Percentiles rank a stretch among this genome's conserved stretches.
phyloP scores from a whole-genome alignment of 2,329 filamentous ascomycete species.

The Verticillium alfalfae region DNA sequence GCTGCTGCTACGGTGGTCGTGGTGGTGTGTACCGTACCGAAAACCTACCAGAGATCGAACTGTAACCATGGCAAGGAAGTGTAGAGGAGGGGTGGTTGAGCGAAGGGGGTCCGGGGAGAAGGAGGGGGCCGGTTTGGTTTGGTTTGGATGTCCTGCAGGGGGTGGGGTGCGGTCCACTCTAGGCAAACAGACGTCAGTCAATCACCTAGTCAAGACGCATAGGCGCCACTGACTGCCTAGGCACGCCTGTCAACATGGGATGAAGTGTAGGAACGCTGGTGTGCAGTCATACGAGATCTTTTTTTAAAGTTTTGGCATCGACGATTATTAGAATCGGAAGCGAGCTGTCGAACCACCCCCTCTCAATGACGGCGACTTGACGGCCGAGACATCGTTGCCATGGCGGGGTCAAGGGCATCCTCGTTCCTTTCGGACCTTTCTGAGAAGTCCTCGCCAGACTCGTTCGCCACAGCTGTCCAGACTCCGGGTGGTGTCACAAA shows the following conservation, averaged over 20 bases:
- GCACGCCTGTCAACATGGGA: not conserved
- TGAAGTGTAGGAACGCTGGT: not conserved
- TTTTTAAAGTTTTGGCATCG: not conserved
- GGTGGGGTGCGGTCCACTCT: not conserved
- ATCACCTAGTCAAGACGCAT: not conserved
- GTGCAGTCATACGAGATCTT: not conserved
- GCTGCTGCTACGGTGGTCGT: not conserved
- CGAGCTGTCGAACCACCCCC: not conserved
- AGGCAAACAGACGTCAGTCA: not conserved
- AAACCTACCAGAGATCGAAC: no score
- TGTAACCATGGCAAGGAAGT: no score
- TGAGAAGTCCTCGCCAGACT: slow-evolving; percentile 16
- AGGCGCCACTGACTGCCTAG: not conserved
- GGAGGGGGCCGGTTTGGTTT: not conserved
- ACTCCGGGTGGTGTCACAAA: not conserved
- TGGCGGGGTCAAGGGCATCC: not conserved
- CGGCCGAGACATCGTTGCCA: not conserved
- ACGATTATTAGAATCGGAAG: not conserved
- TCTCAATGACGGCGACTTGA: not conserved
- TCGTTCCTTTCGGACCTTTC: not conserved
- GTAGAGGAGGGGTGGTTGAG: not conserved
- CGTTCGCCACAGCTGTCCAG: slow-evolving; percentile 28
- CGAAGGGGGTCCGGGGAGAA: not conserved
- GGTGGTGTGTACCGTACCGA: not conserved
- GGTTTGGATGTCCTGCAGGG: not conserved